These are phyloP conservation scores for Boletus tomentosulus DNA, from an alignment of 768 basidiomycete species.

Conservation along the genomic window DNA sequence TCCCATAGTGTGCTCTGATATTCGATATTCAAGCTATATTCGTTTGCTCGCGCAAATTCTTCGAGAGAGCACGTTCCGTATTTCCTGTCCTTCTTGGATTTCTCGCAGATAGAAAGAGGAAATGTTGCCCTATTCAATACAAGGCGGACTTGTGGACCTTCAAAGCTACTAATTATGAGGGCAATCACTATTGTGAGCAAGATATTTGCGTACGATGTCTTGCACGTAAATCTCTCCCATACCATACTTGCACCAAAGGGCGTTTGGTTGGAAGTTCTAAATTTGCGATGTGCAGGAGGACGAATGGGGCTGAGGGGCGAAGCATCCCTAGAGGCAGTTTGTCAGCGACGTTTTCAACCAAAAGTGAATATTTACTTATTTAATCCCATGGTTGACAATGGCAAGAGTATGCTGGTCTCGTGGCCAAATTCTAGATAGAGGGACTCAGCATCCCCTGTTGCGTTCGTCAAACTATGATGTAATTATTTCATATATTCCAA, in stretches of 20 bases:
- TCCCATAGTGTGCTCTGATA: not conserved
- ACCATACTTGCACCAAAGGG: conserved; percentile 44
- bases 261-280: conserved; percentile 37
- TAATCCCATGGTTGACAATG: conserved; percentile 38
- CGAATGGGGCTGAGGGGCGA: conserved; percentile 26
- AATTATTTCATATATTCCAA: not conserved
- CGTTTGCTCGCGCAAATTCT: conserved; percentile 31
- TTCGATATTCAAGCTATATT: conserved; percentile 12
- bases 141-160: conserved; percentile 38
- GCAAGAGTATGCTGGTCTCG: conserved; percentile 38
- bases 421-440: conserved; percentile 43
- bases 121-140: conserved; percentile 37
- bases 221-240: conserved; percentile 32
- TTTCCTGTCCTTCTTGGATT: conserved; percentile 22
- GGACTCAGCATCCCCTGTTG: conserved; percentile 30
- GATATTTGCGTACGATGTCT: not conserved
- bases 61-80: conserved; percentile 37
- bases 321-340: conserved; percentile 25
- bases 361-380: conserved; percentile 28
- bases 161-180: conserved; percentile 22
- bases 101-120: conserved; percentile 33
- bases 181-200: not conserved
- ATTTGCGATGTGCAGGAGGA: conserved; percentile 30
- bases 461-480: conserved; percentile 32
- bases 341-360: not conserved